Conservation (phyloP, 805 yeast genomes). For the Candida oleophila region DNA sequence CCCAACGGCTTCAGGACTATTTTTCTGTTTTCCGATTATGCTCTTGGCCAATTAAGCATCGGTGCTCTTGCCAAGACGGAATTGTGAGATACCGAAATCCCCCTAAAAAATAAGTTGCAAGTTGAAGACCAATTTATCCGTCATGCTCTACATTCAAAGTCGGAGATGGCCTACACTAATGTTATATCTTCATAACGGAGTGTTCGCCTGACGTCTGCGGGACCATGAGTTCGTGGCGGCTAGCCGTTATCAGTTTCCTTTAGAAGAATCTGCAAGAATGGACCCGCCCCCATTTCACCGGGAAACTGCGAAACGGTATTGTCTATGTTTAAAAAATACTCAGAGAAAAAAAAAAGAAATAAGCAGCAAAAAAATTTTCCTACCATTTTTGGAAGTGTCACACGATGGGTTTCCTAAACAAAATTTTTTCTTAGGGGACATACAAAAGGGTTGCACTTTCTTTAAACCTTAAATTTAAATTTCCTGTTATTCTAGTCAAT, state of each 20-base stretch:
- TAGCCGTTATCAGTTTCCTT: background rate
- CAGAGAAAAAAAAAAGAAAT: background rate
- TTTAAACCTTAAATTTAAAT: background rate
- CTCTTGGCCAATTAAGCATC: background rate
- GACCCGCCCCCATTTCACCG: background rate
- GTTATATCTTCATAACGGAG: no score
- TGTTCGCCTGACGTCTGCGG: background rate
- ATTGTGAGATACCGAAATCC: no score
- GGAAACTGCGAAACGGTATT: background rate
- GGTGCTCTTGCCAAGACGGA: background rate
- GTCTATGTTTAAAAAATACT: background rate
- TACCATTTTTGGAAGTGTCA: background rate
- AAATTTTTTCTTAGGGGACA: background rate
- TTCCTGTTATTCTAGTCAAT: background rate
- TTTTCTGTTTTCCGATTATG: background rate
- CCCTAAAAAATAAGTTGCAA: no score
- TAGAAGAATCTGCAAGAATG: background rate
- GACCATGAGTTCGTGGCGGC: background rate
- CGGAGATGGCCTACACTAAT: no score
- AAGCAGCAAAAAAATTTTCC: background rate
- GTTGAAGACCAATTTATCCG: no score
- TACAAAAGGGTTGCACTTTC: slow-evolving; percentile 1
- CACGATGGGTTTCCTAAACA: slow-evolving; percentile 4
- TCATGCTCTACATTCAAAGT: no score
- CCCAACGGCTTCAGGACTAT: no score